A percentile compares a stretch with the other conserved stretches of the same genome.
phyloP scores from a whole-genome alignment of 768 basidiomycete genomes.

The Panaeolus cyanescens region DNA sequence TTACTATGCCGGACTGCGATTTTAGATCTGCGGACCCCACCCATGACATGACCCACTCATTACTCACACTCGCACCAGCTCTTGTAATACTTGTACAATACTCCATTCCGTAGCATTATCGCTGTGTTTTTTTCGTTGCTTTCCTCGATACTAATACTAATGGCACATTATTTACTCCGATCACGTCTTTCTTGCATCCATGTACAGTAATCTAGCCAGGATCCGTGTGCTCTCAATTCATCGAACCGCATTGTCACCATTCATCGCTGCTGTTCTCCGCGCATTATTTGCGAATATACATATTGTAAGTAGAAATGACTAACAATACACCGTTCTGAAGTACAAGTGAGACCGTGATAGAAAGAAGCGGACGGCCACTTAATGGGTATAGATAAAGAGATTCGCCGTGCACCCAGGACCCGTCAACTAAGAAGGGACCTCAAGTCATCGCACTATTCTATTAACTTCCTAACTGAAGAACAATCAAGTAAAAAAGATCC shows the following conservation, averaged over 20 bases:
- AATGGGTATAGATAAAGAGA: conserved; percentile 1
- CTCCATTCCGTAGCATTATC: not conserved
- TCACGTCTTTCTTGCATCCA: not conserved
- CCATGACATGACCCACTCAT: not conserved
- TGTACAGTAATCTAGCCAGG: not conserved
- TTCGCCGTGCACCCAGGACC: not conserved
- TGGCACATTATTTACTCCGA: not conserved
- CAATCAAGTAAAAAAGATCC: not conserved
- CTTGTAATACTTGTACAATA: conserved; percentile 1
- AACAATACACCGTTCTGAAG: too few relatives aligned
- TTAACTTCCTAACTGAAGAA: not conserved
- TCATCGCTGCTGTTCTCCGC: too few relatives aligned
- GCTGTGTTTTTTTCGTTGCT: not conserved
- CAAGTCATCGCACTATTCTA: not conserved
- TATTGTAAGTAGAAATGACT: too few relatives aligned
- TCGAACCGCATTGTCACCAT: too few relatives aligned
- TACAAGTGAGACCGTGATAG: not conserved
- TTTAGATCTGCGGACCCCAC: not conserved
- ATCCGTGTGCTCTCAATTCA: too few relatives aligned
- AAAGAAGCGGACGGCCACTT: not conserved
- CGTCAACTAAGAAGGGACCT: not conserved
- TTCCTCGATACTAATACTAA: not conserved
- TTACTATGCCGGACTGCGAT: not conserved
- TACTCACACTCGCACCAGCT: not conserved
- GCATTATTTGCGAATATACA: too few relatives aligned